Evolutionary conservation across 495 filamentous ascomycete genomes (phyloP).

Genomic region (Thermothielavioides terrestris): DNA sequence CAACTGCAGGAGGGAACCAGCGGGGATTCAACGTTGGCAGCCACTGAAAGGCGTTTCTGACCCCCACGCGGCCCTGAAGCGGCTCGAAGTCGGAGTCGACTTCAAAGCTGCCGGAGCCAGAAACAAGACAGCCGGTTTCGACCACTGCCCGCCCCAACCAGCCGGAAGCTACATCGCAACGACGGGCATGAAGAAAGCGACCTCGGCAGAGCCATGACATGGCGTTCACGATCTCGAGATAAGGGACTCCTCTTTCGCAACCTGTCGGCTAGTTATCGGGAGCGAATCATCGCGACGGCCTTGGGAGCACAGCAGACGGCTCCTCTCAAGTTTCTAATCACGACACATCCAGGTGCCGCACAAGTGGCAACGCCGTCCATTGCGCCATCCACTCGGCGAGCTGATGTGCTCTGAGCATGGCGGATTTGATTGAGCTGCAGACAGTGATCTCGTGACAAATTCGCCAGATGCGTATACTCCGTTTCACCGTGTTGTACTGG

Average conservation of each 20-base stretch:
- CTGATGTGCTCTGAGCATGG: no score
- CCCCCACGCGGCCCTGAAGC: constrained; percentile 1
- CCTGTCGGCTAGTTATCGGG: no score
- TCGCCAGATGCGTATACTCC: no score
- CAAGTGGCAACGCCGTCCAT: not conserved
- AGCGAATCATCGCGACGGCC: not conserved
- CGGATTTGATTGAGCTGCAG: no score
- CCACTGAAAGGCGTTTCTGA: not conserved
- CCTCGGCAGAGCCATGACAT: not conserved
- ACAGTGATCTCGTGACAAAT: no score
- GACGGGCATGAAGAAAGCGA: no score
- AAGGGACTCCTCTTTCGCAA: not conserved
- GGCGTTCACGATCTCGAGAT: not conserved
- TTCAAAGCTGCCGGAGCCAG: not conserved
- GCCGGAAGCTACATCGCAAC: no score
- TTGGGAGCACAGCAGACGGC: not conserved
- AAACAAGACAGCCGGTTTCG: not conserved
- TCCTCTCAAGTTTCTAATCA: no score
- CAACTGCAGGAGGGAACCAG: no score
- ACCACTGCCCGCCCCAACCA: not conserved
- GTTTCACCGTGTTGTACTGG: no score
- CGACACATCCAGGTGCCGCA: not conserved
- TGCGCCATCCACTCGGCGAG: no score
- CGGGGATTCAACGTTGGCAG: not conserved
- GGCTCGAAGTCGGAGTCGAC: no score